These are phyloP conservation scores for Hymenoscyphus fructigenus DNA, from an alignment of 2,329 filamentous ascomycete genomes.

Conservation along the genomic window DNA sequence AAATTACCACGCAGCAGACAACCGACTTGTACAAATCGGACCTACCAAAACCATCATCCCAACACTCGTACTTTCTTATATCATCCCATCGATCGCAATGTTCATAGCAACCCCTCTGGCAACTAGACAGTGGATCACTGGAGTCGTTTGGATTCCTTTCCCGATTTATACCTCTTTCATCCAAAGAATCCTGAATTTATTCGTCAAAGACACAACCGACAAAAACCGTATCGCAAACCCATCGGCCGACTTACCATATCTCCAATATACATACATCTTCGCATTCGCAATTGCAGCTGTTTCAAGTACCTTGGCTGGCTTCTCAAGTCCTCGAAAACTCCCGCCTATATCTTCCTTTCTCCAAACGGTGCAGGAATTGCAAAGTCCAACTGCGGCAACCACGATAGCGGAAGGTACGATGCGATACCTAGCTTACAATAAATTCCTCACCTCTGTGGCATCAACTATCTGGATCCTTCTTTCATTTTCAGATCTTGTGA, in stretches of 20 bases:
- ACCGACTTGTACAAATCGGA: neutral
- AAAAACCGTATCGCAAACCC: neutral
- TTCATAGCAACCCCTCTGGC: neutral
- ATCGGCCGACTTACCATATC: neutral
- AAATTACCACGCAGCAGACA: neutral
- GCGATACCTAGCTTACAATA: too few relatives aligned
- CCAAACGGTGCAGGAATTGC: too few relatives aligned
- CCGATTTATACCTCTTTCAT: neutral
- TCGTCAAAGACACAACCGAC: neutral
- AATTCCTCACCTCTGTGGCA: too few relatives aligned
- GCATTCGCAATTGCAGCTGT: neutral
- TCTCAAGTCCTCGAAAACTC: too few relatives aligned
- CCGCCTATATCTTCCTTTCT: too few relatives aligned
- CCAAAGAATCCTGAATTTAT: neutral
- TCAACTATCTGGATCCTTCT: too few relatives aligned
- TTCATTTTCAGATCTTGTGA: too few relatives aligned
- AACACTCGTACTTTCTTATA: neutral
- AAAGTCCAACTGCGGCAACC: too few relatives aligned
- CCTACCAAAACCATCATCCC: neutral
- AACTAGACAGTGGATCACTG: neutral
- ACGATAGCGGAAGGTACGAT: too few relatives aligned
- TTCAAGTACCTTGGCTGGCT: too few relatives aligned
- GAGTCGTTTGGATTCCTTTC: neutral
- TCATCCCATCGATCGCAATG: neutral
- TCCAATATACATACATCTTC: neutral